These are phyloP conservation scores for Sonneratia caseolaris DNA, from an alignment of 345 rosid genomes.

Conservation along the genomic window DNA sequence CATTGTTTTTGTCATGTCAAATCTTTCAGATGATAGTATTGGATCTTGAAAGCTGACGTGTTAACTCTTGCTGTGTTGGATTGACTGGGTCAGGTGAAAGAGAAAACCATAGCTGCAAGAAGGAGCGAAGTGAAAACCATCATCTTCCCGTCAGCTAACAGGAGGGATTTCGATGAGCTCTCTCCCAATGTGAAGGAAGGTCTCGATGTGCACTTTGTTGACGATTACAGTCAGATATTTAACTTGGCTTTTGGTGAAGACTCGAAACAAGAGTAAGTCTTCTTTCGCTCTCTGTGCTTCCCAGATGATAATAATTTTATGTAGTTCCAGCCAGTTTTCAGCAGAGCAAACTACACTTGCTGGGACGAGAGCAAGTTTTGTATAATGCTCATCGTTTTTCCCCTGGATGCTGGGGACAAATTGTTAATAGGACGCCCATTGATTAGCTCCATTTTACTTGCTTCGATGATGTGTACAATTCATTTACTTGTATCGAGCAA, in stretches of 20 bases:
- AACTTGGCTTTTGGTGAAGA: constrained; percentile 50
- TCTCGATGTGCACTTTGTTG: constrained; percentile 85
- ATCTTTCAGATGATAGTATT: background rate
- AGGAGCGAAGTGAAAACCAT: constrained; percentile 78
- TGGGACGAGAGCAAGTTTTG: background rate
- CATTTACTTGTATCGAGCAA: background rate
- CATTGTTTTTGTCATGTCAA: background rate
- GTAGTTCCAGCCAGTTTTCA: background rate
- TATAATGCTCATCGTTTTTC: background rate
- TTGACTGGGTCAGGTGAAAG: constrained; percentile 59
- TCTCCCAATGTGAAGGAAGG: constrained; percentile 83
- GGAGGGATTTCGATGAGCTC: constrained; percentile 91
- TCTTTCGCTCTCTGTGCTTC: background rate
- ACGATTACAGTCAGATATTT: constrained; percentile 57
- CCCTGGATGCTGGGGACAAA: background rate
- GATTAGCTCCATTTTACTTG: background rate
- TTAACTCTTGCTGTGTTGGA: background rate
- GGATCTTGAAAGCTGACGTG: background rate
- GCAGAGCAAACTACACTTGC: background rate
- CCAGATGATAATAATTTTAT: background rate
- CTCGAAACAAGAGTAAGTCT: constrained; percentile 8
- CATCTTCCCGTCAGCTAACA: constrained; percentile 82
- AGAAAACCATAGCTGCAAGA: constrained; percentile 89
- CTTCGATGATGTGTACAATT: background rate
- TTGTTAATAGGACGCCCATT: background rate